Conservation (phyloP, 2,329 filamentous ascomycete species). For the Nigrospora oryzae region DNA sequence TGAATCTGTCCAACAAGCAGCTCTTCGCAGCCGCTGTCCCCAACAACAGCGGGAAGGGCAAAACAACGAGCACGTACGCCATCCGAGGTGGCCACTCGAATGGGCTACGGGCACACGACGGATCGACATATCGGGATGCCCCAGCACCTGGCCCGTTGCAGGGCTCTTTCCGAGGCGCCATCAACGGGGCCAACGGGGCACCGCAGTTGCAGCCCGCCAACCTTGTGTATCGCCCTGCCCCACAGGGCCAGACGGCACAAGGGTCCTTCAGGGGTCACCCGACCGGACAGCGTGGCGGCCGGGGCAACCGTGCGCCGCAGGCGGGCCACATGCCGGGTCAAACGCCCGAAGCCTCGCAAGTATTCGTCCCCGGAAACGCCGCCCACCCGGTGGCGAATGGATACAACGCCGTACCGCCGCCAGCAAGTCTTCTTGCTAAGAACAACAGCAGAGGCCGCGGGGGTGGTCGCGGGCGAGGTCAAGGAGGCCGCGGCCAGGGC, state of each 20-base stretch:
- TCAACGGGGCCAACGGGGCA: conserved; percentile 36
- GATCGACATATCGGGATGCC: conserved; percentile 54
- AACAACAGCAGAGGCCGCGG: conserved; percentile 17
- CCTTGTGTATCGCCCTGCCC: conserved; percentile 38
- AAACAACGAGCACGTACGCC: conserved; percentile 41
- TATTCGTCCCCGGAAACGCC: conserved; percentile 3
- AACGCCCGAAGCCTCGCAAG: background rate
- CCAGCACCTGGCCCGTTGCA: conserved; percentile 44
- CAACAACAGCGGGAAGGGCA: conserved; percentile 28
- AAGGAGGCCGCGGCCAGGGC: conserved; percentile 12
- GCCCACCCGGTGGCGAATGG: conserved; percentile 12
- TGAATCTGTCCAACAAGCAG: conserved; percentile 80
- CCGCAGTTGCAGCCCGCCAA: conserved; percentile 42
- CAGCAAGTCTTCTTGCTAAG: conserved; percentile 41
- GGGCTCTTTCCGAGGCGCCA: conserved; percentile 48
- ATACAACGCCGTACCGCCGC: conserved; percentile 54
- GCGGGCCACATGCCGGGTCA: too few species aligned
- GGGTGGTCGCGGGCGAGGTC: conserved; percentile 4
- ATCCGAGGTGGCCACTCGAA: conserved; percentile 8
- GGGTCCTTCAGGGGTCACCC: too few species aligned
- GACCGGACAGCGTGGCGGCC: too few species aligned
- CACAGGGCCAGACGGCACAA: conserved; percentile 8
- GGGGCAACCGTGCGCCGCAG: too few species aligned
- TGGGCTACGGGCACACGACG: conserved; percentile 34
- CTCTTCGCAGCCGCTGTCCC: conserved; percentile 55